These are phyloP conservation scores for Aspergillus puulaauensis DNA, from an alignment of 2,329 filamentous ascomycete genomes.

Conservation along the genomic window DNA sequence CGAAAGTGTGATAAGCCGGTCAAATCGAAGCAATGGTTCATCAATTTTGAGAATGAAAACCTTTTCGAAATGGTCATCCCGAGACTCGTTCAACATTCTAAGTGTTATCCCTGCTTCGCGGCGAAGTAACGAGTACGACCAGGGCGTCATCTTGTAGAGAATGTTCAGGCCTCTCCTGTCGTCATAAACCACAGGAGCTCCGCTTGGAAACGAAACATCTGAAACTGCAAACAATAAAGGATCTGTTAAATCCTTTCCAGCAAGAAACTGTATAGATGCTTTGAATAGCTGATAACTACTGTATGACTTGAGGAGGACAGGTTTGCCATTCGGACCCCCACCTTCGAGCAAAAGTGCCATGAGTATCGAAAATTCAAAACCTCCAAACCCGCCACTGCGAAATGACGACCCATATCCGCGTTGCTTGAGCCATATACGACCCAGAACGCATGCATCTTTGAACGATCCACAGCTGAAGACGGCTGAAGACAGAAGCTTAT, in stretches of 20 bases:
- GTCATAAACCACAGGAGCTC: conserved; percentile 76
- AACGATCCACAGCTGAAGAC: conserved; percentile 71
- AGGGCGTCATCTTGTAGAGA: conserved; percentile 84
- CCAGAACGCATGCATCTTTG: conserved; percentile 80
- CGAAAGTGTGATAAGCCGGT: conserved; percentile 48
- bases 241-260: conserved; percentile 70
- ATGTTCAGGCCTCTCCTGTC: conserved; percentile 72
- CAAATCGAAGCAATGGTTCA: conserved; percentile 54
- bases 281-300: conserved; percentile 95
- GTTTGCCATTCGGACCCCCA: conserved; percentile 70
- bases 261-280: conserved; percentile 83
- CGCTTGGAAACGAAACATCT: conserved; percentile 36
- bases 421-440: conserved; percentile 85
- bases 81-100: conserved; percentile 69
- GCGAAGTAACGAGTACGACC: conserved; percentile 74
- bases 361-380: conserved; percentile 85
- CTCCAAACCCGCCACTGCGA: conserved; percentile 81
- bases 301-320: conserved; percentile 74
- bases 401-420: conserved; percentile 72
- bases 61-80: conserved; percentile 77
- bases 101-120: conserved; percentile 74
- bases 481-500: conserved; percentile 71
- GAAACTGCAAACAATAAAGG: conserved; percentile 51
- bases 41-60: conserved; percentile 71
- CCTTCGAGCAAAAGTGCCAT: conserved; percentile 77